Evolutionary conservation across 148 eudicot genomes (phyloP), one percentile per base, ranked within the genome.

Genomic region (Diospyros lotus): DNA sequence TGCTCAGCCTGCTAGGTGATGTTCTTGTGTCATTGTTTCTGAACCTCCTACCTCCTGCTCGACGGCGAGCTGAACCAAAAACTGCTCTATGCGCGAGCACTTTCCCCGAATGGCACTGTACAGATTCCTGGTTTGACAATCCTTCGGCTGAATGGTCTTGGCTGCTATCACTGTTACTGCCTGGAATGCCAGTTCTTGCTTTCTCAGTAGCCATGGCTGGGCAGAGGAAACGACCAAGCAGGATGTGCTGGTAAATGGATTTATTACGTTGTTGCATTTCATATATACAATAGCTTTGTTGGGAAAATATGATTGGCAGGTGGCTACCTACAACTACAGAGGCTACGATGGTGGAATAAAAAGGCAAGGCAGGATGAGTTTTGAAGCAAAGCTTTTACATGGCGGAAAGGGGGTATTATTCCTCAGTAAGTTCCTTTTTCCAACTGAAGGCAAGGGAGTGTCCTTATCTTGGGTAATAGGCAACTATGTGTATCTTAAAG

Each of bases 1-100:
- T 80, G 79, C 80, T 80, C 5, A 76, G 64, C 79, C 79, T 80
- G 9, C 83, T 72, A 13, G 79, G 83, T 15, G 54, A 76, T 2
- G 58, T 71, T 67, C 18, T 76, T 17, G 18, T 38, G 28, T 80
- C 69, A 72, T 46, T 58, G 42, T 48, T 44, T 52, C 73, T 72
- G 62, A 72, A 15, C 76, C 61, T 66, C 53, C 76, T 72, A 8
- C 73, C 69, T 60, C 79, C 70, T 52, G 54, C 50, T 9, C 55
- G 68, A 17, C 67, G 68, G 73, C 55, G 28, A 28, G 0, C 64
- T 17, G 79, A 40, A 17, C 82, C 83, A 52, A 39, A 72, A 3
- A 80, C 58, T 50, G 83, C 79, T 58, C 83, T 66, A 1, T 60
- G 73, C 66, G 73, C 76, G 2, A 80, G 39, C 28, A 76, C 79